Conservation (phyloP, 139 green algal species). For the Volvox africanus region DNA sequence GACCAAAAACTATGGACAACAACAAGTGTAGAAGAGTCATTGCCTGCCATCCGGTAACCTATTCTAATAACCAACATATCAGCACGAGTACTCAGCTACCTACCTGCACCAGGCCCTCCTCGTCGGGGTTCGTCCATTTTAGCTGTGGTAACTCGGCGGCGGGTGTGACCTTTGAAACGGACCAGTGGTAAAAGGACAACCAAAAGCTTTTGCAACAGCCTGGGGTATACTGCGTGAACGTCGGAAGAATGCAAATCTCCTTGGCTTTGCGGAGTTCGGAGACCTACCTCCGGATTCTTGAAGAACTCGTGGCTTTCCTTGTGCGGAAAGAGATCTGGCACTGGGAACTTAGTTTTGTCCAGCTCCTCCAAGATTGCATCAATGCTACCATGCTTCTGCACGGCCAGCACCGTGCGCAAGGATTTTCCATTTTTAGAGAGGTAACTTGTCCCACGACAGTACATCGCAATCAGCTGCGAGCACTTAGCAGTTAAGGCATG, state of each 20-base stretch:
- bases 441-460: too few relatives aligned
- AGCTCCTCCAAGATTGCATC: slow-evolving; percentile 67
- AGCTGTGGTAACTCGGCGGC: slow-evolving; percentile 71
- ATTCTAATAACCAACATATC: too few relatives aligned
- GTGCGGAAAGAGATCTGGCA: slow-evolving; percentile 92
- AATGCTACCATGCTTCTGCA: slow-evolving; percentile 60
- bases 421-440: too few relatives aligned
- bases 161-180: slow-evolving; percentile 51
- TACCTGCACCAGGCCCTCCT: slow-evolving; percentile 86
- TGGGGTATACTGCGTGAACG: too few relatives aligned
- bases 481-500: not conserved
- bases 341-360: slow-evolving; percentile 71
- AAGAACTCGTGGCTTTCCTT: slow-evolving; percentile 88
- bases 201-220: too few relatives aligned
- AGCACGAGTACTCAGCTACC: not conserved
- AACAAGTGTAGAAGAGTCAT: not conserved
- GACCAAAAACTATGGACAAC: slow-evolving; percentile 84
- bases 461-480: too few relatives aligned
- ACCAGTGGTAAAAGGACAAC: not conserved
- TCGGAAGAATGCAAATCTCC: too few relatives aligned
- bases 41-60: not conserved
- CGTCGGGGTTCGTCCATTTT: slow-evolving; percentile 92
- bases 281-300: slow-evolving; percentile 73
- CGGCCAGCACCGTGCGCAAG: not conserved
- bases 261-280: too few relatives aligned